These are phyloP conservation scores for Geotrichum candidum DNA, from an alignment of 1,139 yeast genomes.

Conservation along the genomic window DNA sequence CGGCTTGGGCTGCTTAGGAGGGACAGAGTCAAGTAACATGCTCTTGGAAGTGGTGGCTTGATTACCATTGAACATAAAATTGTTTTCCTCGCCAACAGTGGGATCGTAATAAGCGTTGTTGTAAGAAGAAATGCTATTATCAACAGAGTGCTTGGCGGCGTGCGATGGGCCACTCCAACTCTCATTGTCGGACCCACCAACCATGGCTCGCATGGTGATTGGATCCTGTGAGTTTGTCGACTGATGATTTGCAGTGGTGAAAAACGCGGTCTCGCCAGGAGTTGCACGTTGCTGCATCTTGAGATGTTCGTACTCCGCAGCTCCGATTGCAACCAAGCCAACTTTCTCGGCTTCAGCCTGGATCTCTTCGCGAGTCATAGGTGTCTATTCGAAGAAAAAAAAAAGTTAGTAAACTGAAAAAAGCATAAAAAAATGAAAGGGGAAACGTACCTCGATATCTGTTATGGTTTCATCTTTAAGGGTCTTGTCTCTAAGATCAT, in stretches of 20 bases:
- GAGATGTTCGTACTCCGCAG: slow-evolving; percentile 29
- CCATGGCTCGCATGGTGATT: slow-evolving; percentile 4
- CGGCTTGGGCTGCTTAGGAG: slow-evolving; percentile 1
- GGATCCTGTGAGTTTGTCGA: slow-evolving; percentile 7
- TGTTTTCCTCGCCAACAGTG: slow-evolving; percentile 2
- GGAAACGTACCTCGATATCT: neutral
- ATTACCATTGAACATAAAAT: neutral
- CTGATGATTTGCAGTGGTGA: neutral
- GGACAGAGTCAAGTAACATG: slow-evolving; percentile 6
- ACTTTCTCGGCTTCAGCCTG: slow-evolving; percentile 25
- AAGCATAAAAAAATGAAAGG: neutral
- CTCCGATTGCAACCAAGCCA: slow-evolving; percentile 39
- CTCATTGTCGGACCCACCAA: slow-evolving; percentile 5
- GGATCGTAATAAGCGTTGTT: slow-evolving; percentile 9
- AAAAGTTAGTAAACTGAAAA: neutral
- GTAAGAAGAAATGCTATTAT: slow-evolving; percentile 6
- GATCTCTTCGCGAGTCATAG: slow-evolving; percentile 20
- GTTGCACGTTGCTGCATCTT: slow-evolving; percentile 17
- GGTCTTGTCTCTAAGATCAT: neutral
- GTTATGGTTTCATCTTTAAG: neutral
- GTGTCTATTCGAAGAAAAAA: slow-evolving; percentile 2
- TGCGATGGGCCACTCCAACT: neutral
- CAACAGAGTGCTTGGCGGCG: slow-evolving; percentile 7
- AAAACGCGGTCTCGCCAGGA: neutral
- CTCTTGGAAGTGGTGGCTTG: neutral